Percentiles rank a stretch among this genome's conserved stretches.
Conservation (phyloP, 371 early-diverging fungal species). For the Mortierella sp. region DNA sequence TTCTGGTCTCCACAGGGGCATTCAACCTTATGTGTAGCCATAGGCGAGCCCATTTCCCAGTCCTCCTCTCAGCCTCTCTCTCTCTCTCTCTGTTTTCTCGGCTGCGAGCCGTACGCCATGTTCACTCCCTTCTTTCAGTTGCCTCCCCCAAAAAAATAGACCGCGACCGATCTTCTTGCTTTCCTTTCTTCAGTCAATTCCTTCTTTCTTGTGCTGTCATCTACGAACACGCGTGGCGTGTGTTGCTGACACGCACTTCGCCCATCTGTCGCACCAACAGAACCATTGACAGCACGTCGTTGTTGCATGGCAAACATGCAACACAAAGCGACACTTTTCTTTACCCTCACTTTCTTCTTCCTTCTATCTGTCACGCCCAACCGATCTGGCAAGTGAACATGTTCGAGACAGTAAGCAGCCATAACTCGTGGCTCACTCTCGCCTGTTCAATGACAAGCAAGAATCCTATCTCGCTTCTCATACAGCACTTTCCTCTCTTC, state of each 20-base stretch:
- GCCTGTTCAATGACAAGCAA: neutral
- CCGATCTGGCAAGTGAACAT: constrained; percentile 7
- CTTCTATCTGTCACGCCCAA: neutral
- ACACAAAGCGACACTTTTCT: constrained; percentile 2
- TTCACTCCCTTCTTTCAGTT: neutral
- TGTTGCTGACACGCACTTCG: neutral
- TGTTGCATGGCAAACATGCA: neutral
- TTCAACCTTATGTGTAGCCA: neutral
- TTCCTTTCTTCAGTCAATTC: neutral
- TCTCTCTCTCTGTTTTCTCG: neutral
- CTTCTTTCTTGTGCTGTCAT: neutral
- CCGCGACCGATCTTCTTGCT: neutral
- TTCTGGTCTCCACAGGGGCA: neutral
- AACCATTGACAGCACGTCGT: neutral
- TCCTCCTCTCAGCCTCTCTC: neutral
- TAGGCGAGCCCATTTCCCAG: neutral
- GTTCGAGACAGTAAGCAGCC: neutral
- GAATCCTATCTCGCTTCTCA: no score
- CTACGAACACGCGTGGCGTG: neutral
- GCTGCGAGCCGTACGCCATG: constrained; percentile 5
- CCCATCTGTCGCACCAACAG: constrained; percentile 1
- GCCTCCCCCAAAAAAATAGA: neutral
- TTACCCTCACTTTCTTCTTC: neutral
- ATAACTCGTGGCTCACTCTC: neutral
- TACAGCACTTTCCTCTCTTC: neutral